Conservation (phyloP, 1,139 yeast genomes). For the Blastobotrys aristatus region DNA sequence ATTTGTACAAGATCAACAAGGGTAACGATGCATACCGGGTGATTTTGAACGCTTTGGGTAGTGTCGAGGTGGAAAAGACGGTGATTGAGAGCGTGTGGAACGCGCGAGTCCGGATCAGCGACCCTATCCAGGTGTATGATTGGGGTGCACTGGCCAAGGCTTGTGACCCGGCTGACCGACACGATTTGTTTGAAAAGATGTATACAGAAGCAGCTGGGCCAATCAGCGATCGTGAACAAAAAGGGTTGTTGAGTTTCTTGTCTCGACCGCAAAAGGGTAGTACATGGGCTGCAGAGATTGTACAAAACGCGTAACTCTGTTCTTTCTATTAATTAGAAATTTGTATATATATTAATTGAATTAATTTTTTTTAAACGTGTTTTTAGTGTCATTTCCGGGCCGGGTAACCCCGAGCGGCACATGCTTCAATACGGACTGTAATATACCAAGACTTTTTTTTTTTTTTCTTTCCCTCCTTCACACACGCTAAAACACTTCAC, state of each 20-base stretch:
- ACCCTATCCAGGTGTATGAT: constrained; percentile 64
- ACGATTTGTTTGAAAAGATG: constrained; percentile 17
- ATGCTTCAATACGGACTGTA: neutral
- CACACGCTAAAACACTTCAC: too few relatives aligned
- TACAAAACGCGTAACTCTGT: neutral
- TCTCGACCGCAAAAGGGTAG: constrained; percentile 8
- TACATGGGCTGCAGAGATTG: constrained; percentile 9
- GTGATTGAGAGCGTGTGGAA: constrained; percentile 55
- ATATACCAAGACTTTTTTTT: neutral
- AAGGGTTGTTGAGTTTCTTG: constrained; percentile 4
- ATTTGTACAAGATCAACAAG: constrained; percentile 51
- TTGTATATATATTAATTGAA: neutral
- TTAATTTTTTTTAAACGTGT: neutral
- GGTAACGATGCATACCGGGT: constrained; percentile 75
- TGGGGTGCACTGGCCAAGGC: constrained; percentile 65
- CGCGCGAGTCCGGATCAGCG: constrained; percentile 43
- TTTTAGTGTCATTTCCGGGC: neutral
- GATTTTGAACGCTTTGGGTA: constrained; percentile 68
- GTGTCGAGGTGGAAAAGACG: constrained; percentile 49
- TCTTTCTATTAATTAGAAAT: too few relatives aligned
- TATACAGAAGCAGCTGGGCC: neutral
- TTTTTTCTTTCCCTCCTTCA: too few relatives aligned
- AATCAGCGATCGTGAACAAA: neutral
- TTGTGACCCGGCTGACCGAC: constrained; percentile 27
- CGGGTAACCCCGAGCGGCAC: neutral